Conservation (phyloP, 345 rosid genomes). For the Syzygium jambos region DNA sequence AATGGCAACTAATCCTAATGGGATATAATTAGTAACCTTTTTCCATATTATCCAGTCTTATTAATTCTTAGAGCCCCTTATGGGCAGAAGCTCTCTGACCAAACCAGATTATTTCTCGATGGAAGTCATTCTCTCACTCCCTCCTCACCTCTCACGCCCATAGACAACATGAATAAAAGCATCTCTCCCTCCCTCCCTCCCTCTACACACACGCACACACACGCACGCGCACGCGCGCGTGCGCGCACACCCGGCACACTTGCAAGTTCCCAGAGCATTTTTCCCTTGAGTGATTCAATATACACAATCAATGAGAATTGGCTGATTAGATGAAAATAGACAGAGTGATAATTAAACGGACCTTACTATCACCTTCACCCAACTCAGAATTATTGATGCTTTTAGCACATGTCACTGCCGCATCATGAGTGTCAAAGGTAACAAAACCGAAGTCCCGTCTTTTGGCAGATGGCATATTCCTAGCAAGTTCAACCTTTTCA, state of each 20-base stretch:
- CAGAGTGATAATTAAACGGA: conserved; percentile 13
- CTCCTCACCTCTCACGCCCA: neutral
- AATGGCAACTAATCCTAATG: neutral
- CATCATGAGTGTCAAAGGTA: conserved; percentile 84
- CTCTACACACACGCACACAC: too few species aligned
- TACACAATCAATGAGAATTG: neutral
- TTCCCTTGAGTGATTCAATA: neutral
- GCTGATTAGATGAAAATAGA: neutral
- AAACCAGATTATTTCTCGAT: neutral
- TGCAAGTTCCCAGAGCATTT: neutral
- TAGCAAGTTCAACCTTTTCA: conserved; percentile 93
- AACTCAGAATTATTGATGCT: conserved; percentile 82
- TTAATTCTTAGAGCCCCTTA: neutral
- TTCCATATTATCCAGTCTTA: neutral
- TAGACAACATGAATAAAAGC: neutral
- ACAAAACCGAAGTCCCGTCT: conserved; percentile 98
- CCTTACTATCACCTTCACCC: conserved; percentile 83
- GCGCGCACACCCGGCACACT: neutral
- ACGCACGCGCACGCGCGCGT: neutral
- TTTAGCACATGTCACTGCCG: conserved; percentile 90
- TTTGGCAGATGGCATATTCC: conserved; percentile 96
- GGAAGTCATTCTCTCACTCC: neutral
- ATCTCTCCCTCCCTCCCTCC: neutral
- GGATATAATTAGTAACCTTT: neutral
- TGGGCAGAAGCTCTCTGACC: neutral